Conservation (phyloP, 2,329 filamentous ascomycete genomes). For the Cadophora malorum region DNA sequence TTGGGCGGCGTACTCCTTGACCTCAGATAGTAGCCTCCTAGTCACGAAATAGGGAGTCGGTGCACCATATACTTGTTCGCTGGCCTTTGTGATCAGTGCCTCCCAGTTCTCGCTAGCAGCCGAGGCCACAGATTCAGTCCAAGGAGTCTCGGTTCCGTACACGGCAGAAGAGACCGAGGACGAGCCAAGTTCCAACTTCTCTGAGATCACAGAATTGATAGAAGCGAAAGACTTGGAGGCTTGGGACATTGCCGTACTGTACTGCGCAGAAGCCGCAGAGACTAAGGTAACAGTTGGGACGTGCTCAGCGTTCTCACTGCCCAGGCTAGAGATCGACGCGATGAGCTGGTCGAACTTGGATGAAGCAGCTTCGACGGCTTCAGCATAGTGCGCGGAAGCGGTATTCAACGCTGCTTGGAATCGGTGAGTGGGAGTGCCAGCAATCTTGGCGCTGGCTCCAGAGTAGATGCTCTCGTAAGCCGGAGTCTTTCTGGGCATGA, state of each 20-base stretch:
- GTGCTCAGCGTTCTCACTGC: conserved; percentile 45
- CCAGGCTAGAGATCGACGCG: conserved; percentile 48
- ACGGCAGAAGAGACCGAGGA: conserved; percentile 37
- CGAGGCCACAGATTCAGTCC: conserved; percentile 58
- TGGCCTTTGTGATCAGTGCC: conserved; percentile 43
- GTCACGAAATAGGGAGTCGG: conserved; percentile 46
- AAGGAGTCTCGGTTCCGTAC: conserved; percentile 53
- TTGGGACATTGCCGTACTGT: conserved; percentile 51
- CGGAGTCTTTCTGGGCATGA: conserved; percentile 66
- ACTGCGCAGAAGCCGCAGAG: conserved; percentile 52
- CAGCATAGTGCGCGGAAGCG: conserved; percentile 35
- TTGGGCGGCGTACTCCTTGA: conserved; percentile 64
- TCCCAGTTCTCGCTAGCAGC: conserved; percentile 51
- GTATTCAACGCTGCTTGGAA: conserved; percentile 38
- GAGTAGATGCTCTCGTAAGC: conserved; percentile 45
- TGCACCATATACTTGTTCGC: conserved; percentile 43
- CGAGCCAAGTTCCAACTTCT: conserved; percentile 48
- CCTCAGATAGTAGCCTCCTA: conserved; percentile 55
- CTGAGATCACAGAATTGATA: conserved; percentile 61
- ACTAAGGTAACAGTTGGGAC: conserved; percentile 49
- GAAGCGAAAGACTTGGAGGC: conserved; percentile 57
- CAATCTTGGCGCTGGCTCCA: conserved; percentile 35
- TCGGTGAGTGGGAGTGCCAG: conserved; percentile 36
- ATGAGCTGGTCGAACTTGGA: conserved; percentile 50
- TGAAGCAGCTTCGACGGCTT: conserved; percentile 48